phyloP scores from a whole-genome alignment of 495 filamentous ascomycete genomes.

The Penicillium antarcticum region DNA sequence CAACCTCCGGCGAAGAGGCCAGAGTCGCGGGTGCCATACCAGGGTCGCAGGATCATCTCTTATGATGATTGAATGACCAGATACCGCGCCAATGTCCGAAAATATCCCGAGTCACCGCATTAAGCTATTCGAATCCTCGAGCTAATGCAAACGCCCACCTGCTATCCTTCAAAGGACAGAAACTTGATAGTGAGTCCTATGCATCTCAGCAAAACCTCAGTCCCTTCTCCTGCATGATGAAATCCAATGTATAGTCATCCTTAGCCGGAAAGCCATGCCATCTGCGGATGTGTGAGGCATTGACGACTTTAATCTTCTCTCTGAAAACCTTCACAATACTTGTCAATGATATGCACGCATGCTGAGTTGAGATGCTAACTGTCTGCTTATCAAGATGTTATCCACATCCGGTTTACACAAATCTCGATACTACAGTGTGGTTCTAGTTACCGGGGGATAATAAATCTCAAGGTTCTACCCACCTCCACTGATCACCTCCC shows the following conservation, averaged over 20 bases:
- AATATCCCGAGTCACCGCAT: background rate
- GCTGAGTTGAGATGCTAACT: background rate
- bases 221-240: slow-evolving; percentile 31
- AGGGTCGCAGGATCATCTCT: slow-evolving; percentile 35
- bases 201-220: background rate
- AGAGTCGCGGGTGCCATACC: background rate
- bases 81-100: background rate
- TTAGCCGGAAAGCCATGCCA: slow-evolving; percentile 48
- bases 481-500: too few species aligned
- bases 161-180: too few species aligned
- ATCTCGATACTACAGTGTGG: too few species aligned
- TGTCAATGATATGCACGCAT: background rate
- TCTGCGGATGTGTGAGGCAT: slow-evolving; percentile 37
- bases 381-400: background rate
- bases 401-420: too few species aligned
- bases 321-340: slow-evolving; percentile 15
- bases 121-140: background rate
- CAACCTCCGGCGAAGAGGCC: background rate
- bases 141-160: background rate
- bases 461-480: background rate
- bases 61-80: slow-evolving; percentile 34
- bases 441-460: background rate
- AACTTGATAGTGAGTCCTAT: slow-evolving; percentile 6
- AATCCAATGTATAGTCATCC: slow-evolving; percentile 40
- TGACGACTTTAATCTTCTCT: slow-evolving; percentile 41